Evolutionary conservation across 208 protist genomes (phyloP), one percentile per base, ranked within the genome.

Genomic region (Crithidia bombi): DNA sequence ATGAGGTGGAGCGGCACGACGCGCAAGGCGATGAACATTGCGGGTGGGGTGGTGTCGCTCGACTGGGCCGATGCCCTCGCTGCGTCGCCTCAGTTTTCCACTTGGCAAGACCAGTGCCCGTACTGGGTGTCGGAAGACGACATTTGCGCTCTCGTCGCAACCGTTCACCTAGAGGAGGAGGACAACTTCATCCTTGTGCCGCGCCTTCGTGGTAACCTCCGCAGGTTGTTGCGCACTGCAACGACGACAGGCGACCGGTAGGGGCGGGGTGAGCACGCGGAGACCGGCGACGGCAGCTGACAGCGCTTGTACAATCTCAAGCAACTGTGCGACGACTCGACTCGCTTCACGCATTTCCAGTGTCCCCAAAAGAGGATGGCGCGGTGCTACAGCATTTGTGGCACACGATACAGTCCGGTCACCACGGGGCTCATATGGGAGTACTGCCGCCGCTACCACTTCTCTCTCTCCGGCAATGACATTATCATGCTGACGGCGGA

Each of bases 401-500:
- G 86, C 11, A 32, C 14, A 2, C 76, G 68, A 57, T 93, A 93
- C 75, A 52, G 23, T 39, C 10, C 75, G 11, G 7, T 32, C 35
- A 69, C 69, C 28, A 69, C 78, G 15, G 79, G 87, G 61, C 62
- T 79, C 6, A 77, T 94, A 69, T 78, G 78, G 30, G 73, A 83
- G 67, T 90, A 94, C 75, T 89, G 83, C 64, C 26, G 32, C 23
- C 64, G 65, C 61, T 69, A 85, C 65, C 35, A 75, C 58, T 80
- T 89, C 30, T 46, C 69, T 0, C 49, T 69, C 11, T 17, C 25
- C 1, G 57, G 38, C 4, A 26, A 50, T 11, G 6, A 0, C 1
- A 81, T 76, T 15, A 47, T 83, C 10, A 89, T 88, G 59, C 28
- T 87, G 23, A 87, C 86, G 19, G 36, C 51, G 23, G 54, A 58